Evolutionary conservation across 2,329 filamentous ascomycete genomes (phyloP), one percentile per base, ranked within the genome.

Genomic region (Colletotrichum sp.): DNA sequence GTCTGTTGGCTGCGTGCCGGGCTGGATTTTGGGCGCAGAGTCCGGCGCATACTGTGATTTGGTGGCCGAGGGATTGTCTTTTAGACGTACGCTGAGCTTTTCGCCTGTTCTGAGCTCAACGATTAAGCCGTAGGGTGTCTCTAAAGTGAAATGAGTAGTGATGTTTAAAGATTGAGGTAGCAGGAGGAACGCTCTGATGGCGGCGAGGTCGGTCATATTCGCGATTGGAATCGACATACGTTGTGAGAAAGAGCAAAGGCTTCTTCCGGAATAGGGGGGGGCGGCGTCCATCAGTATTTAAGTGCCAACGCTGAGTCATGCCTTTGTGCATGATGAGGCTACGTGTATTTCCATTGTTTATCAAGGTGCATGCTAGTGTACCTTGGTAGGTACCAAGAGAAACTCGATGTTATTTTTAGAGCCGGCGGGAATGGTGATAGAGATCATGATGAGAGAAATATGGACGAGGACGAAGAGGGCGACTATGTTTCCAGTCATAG

Each of bases 1-100:
- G 39, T 1, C 5, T n/a, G 1, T 12, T 2, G 1, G 39, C 1
- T 49, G 19, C 19, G 9, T 0, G 3, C 2, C 19, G 6, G 39
- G 39, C 39, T 6, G 19, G 39, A 6, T 44, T 4, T 12, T 4
- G 2, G 5, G 9, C 39, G 19, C 19, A 44, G 1, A 44, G 5
- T 44, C 39, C 9, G 19, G 39, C 19, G 39, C 2, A 44, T 49
- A 0, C 3, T 49, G 19, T 49, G 39, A 6, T 1, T n/a, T 49
- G 5, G 39, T 2, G 19, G 39, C 39, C 5, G 39, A 2, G 5
- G 9, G 19, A 11, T 49, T 49, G 9, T 49, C 39, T 12, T 49
- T 49, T 1, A 49, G 39, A n/a, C 19, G 19, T 4, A 49, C 19
- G 19, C 0, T 6, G 19, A 49, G 39, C 19, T 44, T 44, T 44